Base-by-base conservation (phyloP, 2,329 filamentous ascomycete species). In the Penicillium sp. region DNA sequence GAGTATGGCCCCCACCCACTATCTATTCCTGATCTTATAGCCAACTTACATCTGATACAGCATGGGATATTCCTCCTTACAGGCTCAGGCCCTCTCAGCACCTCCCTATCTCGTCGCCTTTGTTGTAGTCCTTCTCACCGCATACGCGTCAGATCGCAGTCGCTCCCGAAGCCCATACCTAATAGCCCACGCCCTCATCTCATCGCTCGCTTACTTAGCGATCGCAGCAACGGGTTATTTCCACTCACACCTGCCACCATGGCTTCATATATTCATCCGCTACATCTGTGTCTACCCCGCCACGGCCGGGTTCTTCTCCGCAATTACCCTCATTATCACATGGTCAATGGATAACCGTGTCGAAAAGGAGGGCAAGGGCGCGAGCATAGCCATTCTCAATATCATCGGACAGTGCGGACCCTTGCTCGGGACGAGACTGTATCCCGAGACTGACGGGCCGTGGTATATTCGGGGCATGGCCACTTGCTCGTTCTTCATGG, bases 271-370 rank as follows among this genome's bases (percentile, higher is more conserved):
- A 43, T 64, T 72, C 34, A 75, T 80, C 54, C 74, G 91, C 19
- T 96, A 96, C 68, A 66, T 87, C 6, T 89, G 87, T 55, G 82
- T 96, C 8, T 96, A 88, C 70, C 91, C 90, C 0, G 91, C 92
- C 2, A 84, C 87, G 2, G 78, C 86, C 0, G 92, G 92, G 4
- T 94, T 96, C 75, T 93, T 96, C 79, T 87, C 84, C 58, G 88
- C 91, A 21, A 89, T 96, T 56, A 91, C 91, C 0, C 81, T 96
- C 33, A 88, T 92, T 64, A 89, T 96, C 55, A 88, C 90, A 2
- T 96, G 92, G 92, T 90, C 84, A 36, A 84, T 96, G 68, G 95
- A 96, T 70, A 96, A 96, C 72, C 90, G 94, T 70, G 77, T 82
- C 52, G 85, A 80, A 13, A 84, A 87, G 60, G 84, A 83, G 50